phyloP scores from a whole-genome alignment of 2,329 filamentous ascomycete genomes.

The Fusarium subglutinans region DNA sequence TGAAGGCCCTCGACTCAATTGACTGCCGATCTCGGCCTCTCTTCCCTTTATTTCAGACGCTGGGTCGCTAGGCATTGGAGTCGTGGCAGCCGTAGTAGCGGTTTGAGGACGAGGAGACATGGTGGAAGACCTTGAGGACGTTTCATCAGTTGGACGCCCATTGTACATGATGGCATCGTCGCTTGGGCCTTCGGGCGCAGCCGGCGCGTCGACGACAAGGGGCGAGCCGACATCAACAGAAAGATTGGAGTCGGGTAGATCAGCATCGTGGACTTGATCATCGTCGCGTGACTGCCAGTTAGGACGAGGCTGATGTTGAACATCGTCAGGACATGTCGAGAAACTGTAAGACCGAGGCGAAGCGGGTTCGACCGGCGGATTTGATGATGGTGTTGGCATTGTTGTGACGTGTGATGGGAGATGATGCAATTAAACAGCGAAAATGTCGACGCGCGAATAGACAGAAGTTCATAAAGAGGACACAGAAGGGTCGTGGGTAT shows the following conservation, averaged over 20 bases:
- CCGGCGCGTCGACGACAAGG: slow-evolving; percentile 28
- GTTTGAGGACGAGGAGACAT: slow-evolving; percentile 56
- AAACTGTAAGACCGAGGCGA: slow-evolving; percentile 51
- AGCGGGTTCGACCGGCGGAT: slow-evolving; percentile 50
- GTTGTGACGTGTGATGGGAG: slow-evolving; percentile 29
- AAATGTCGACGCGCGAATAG: background rate
- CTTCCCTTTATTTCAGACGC: slow-evolving; percentile 50
- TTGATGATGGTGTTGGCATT: slow-evolving; percentile 59
- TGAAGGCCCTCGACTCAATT: slow-evolving; percentile 37
- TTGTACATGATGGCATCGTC: slow-evolving; percentile 42
- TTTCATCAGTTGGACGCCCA: slow-evolving; percentile 40
- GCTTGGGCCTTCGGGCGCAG: slow-evolving; percentile 31
- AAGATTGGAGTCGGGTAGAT: slow-evolving; percentile 30
- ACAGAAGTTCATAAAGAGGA: background rate
- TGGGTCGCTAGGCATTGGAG: slow-evolving; percentile 45
- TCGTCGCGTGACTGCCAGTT: slow-evolving; percentile 40
- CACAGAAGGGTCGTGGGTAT: slow-evolving; percentile 18
- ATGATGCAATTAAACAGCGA: slow-evolving; percentile 16
- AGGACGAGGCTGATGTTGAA: slow-evolving; percentile 43
- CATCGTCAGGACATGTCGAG: slow-evolving; percentile 57
- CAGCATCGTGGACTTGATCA: slow-evolving; percentile 27
- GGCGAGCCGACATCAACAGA: slow-evolving; percentile 36
- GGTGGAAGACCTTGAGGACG: slow-evolving; percentile 53
- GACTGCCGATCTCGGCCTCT: slow-evolving; percentile 38
- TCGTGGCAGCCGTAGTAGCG: slow-evolving; percentile 46